Conservation (phyloP, 495 filamentous ascomycete genomes). For the Penicillium flavigenum region DNA sequence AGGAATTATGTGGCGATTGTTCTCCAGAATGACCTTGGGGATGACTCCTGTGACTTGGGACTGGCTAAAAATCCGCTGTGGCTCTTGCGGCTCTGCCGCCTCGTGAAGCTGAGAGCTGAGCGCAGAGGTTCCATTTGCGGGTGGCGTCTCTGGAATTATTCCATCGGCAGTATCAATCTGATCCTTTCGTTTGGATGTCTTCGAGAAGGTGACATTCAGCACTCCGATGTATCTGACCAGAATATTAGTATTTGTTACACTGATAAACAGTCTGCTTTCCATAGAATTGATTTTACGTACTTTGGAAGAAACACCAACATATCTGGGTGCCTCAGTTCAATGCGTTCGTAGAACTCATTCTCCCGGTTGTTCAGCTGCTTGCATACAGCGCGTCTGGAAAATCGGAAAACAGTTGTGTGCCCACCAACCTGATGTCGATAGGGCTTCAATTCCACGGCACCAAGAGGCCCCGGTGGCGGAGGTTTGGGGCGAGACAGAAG, state of each 20-base stretch:
- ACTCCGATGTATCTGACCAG: slow-evolving; percentile 85
- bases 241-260: slow-evolving; percentile 23
- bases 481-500: slow-evolving; percentile 35
- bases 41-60: slow-evolving; percentile 63
- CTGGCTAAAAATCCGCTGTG: slow-evolving; percentile 75
- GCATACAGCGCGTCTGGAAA: slow-evolving; percentile 91
- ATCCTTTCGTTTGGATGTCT: slow-evolving; percentile 65
- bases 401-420: slow-evolving; percentile 93
- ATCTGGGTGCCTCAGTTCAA: slow-evolving; percentile 86
- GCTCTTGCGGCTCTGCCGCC: slow-evolving; percentile 48
- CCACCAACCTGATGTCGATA: slow-evolving; percentile 97
- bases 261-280: not conserved
- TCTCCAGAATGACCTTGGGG: slow-evolving; percentile 90
- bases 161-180: slow-evolving; percentile 26
- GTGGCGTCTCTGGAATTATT: slow-evolving; percentile 19
- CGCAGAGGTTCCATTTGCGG: slow-evolving; percentile 21
- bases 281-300: slow-evolving; percentile 50
- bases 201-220: slow-evolving; percentile 94
- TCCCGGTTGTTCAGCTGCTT: slow-evolving; percentile 97
- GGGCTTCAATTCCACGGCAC: slow-evolving; percentile 93
- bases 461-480: slow-evolving; percentile 59
- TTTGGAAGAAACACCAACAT: slow-evolving; percentile 88
- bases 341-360: slow-evolving; percentile 97
- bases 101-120: slow-evolving; percentile 22
- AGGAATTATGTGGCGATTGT: slow-evolving; percentile 94